Base-by-base conservation (phyloP, 225 moss, liverwort and hornwort species). In the Physcomitrium patens region DNA sequence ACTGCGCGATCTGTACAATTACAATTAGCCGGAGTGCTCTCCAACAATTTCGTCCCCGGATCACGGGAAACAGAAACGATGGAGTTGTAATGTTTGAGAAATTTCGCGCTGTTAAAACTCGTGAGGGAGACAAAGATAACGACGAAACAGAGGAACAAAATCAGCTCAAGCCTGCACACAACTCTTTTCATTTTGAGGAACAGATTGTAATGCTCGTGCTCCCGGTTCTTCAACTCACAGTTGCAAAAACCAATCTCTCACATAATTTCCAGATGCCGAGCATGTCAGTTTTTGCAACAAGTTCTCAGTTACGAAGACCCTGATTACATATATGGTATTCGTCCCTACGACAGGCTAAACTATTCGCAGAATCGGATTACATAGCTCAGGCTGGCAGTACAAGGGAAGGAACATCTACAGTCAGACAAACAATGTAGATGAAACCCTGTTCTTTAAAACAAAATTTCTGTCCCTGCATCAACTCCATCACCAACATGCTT, bases 21-120 rank as follows among this genome's bases (percentile, higher is more conserved):
- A 31, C 71, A 76, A 60, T 74, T 54, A 8, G 62, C 74, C 10
- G 68, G 31, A 5, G 54, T 44, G 23, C 43, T 74, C 47, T 20
- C 14, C 37, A 60, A 11, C 9, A 65, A 18, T 6, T 37, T 49
- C 24, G 55, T 10, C 14, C 17, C 71, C 6, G 53, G 37, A 41
- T 59, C 63, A 28, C 23, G 53, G 17, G 69, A 67, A 22, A 43
- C 58, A 20, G 59, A 10, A 65, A 51, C 28, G 31, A 37, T 37
- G 12, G 27, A 18, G 59, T 64, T 60, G 22, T 64, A 59, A 28
- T 66, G 57, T 72, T 67, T 61, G 52, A 76, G 76, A 43, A 53
- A 41, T 26, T 67, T 71, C 53, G 76, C 62, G 31, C 71, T 50
- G 18, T 60, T 67, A 43, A 76, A 42, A 59, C 76, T 76, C 51